Conservation (phyloP, 257 asterid genomes). For the Apocynum venetum region DNA sequence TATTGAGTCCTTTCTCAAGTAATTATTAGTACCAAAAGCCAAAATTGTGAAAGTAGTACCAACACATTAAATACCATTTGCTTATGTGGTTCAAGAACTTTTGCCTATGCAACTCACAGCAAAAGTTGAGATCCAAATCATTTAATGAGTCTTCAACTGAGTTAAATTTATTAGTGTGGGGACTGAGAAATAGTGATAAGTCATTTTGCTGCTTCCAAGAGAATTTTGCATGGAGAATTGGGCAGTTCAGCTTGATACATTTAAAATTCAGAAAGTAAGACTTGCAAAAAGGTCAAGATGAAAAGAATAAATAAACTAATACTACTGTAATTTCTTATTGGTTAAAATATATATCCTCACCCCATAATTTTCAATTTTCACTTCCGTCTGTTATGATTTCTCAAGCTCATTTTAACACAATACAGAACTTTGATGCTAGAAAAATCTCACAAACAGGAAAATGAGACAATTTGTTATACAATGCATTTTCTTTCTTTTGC, state of each 20-base stretch:
- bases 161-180: neutral
- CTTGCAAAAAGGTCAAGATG: too few relatives aligned
- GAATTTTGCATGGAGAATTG: neutral
- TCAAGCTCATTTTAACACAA: too few relatives aligned
- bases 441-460: too few relatives aligned
- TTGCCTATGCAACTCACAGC: slow-evolving; percentile 1
- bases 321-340: too few relatives aligned
- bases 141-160: neutral
- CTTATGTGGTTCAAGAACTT: slow-evolving; percentile 3
- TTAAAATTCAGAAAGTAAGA: too few relatives aligned
- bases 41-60: slow-evolving; percentile 5
- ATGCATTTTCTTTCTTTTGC: too few relatives aligned
- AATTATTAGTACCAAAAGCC: neutral
- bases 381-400: too few relatives aligned
- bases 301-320: too few relatives aligned
- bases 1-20: neutral
- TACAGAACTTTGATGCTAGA: too few relatives aligned
- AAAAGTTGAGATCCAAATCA: neutral
- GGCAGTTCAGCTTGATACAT: neutral
- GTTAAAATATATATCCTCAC: too few relatives aligned
- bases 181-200: neutral
- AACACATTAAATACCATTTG: neutral
- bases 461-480: too few relatives aligned
- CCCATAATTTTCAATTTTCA: too few relatives aligned
- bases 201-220: neutral